Conservation (phyloP, 345 rosid genomes). For the Zanthoxylum bungeanum region DNA sequence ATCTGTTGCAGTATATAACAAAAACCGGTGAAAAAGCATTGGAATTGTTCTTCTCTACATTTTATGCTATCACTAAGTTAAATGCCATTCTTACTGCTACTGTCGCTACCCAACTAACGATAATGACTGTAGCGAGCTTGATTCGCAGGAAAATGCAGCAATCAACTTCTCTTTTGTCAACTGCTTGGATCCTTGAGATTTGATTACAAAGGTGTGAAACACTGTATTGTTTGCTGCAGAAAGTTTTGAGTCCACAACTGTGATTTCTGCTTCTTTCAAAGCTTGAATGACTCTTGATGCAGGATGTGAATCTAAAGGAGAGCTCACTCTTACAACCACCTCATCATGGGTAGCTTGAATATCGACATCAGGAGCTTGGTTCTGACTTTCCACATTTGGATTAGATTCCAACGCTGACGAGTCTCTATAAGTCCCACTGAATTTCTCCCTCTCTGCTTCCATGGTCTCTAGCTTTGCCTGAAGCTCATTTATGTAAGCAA, state of each 20-base stretch:
- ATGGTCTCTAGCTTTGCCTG: conserved; percentile 72
- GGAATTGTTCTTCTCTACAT: conserved; percentile 35
- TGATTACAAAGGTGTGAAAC: conserved; percentile 74
- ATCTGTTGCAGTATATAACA: conserved; percentile 25
- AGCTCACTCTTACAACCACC: conserved; percentile 65
- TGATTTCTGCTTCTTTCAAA: conserved; percentile 60
- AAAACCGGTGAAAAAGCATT: conserved; percentile 44
- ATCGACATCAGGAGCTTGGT: conserved; percentile 44
- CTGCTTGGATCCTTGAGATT: conserved; percentile 66
- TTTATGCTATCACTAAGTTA: conserved; percentile 34
- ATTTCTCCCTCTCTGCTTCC: conserved; percentile 67
- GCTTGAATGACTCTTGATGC: conserved; percentile 73
- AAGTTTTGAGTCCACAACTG: conserved; percentile 63
- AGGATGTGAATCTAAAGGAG: conserved; percentile 81
- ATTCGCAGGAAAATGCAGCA: conserved; percentile 53
- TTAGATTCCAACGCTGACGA: too few species aligned
- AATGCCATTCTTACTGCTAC: conserved; percentile 27
- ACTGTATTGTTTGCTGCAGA: conserved; percentile 55
- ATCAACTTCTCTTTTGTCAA: conserved; percentile 81
- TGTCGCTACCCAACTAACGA: conserved; percentile 50
- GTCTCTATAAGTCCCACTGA: conserved; percentile 47
- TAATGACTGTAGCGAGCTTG: conserved; percentile 46
- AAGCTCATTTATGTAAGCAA: conserved; percentile 90
- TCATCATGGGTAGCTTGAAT: conserved; percentile 57
- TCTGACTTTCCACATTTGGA: conserved; percentile 30